Conservation (phyloP, 257 asterid species). For the Nemophila menziesii region DNA sequence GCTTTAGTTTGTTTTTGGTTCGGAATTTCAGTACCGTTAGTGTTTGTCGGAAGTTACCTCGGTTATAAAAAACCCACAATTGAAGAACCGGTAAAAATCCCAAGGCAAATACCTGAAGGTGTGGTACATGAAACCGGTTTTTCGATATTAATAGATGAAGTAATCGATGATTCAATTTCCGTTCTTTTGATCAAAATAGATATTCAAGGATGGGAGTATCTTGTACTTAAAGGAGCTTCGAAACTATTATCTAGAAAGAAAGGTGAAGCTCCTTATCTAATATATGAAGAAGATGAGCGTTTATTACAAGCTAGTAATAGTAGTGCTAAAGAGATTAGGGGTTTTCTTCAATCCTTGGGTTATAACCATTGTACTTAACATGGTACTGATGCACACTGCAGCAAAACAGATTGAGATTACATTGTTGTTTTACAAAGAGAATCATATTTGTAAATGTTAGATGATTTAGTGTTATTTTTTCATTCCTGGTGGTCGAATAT, state of each 20-base stretch:
- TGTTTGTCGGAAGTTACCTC: constrained; percentile 71
- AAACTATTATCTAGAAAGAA: constrained; percentile 69
- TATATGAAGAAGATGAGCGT: constrained; percentile 94
- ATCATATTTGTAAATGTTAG: not conserved
- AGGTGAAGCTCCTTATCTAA: constrained; percentile 87
- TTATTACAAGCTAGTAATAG: constrained; percentile 87
- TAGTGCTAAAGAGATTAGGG: constrained; percentile 66
- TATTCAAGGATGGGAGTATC: constrained; percentile 99
- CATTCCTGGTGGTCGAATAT: not conserved
- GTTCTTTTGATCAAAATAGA: constrained; percentile 81
- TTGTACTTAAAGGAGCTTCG: constrained; percentile 80
- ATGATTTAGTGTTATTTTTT: not conserved
- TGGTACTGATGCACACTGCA: constrained; percentile 96
- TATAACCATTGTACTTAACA: constrained; percentile 59
- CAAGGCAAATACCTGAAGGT: constrained; percentile 79
- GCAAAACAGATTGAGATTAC: constrained; percentile 22
- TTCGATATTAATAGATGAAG: constrained; percentile 67
- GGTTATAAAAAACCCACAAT: constrained; percentile 65
- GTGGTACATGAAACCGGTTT: constrained; percentile 83
- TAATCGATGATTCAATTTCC: constrained; percentile 50
- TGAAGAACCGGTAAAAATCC: constrained; percentile 83
- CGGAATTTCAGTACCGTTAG: constrained; percentile 76
- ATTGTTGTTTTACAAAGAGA: not conserved
- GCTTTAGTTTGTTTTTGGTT: constrained; percentile 82
- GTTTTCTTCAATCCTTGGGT: constrained; percentile 60